Percentiles rank a stretch among this genome's conserved stretches.
These are phyloP conservation scores for Cerioporus squamosus DNA, from an alignment of 1,284 basidiomycete genomes.

Conservation along the genomic window DNA sequence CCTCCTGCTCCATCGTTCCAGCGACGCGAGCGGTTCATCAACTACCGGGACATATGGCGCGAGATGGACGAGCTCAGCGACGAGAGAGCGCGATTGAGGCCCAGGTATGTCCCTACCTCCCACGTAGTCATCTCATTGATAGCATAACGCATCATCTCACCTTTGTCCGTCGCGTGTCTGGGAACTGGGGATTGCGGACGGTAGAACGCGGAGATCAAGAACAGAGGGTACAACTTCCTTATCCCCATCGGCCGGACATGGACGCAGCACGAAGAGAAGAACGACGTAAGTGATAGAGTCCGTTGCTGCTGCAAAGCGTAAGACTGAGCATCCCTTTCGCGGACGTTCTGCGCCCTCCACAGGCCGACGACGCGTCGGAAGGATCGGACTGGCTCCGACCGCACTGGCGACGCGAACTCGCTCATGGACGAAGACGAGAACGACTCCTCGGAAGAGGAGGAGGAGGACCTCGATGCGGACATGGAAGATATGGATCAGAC, in stretches of 20 bases:
- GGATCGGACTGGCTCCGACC: constrained; percentile 47
- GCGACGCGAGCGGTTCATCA: constrained; percentile 57
- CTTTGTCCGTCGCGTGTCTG: background rate
- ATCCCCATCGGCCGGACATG: constrained; percentile 73
- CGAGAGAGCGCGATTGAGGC: constrained; percentile 82
- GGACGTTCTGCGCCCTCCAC: background rate
- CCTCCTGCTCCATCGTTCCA: constrained; percentile 57
- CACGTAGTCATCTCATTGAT: background rate
- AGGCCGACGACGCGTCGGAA: constrained; percentile 55
- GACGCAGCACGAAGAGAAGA: constrained; percentile 82
- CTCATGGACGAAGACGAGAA: constrained; percentile 41
- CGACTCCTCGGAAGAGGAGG: constrained; percentile 36
- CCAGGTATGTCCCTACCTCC: constrained; percentile 47
- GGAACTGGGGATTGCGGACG: background rate
- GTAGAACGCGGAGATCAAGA: constrained; percentile 62
- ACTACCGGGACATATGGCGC: constrained; percentile 68
- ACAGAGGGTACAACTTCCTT: constrained; percentile 68
- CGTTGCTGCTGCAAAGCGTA: background rate
- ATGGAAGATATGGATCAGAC: constrained; percentile 77
- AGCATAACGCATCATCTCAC: too few species aligned
- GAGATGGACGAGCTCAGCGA: constrained; percentile 88
- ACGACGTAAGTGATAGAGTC: constrained; percentile 66
- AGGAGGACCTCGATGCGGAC: constrained; percentile 65
- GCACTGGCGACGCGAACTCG: constrained; percentile 40
- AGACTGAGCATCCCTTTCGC: background rate